These are phyloP conservation scores for Tulasnella sp. DNA, from an alignment of 768 basidiomycete species.

Conservation along the genomic window DNA sequence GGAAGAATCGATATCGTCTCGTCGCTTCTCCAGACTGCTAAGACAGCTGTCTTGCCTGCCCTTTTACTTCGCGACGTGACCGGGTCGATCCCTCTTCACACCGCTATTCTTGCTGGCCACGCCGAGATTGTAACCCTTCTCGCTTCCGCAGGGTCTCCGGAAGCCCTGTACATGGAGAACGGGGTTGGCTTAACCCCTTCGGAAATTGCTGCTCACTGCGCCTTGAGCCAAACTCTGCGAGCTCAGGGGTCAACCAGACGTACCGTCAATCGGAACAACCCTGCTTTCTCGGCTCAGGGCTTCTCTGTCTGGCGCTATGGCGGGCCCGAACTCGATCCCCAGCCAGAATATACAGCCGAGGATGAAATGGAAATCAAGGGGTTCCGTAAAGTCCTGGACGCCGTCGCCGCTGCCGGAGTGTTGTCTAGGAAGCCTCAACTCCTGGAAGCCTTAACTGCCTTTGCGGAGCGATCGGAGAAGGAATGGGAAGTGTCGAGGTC, in stretches of 20 bases:
- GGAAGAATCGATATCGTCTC: conserved; percentile 26
- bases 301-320: not conserved
- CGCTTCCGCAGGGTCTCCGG: conserved; percentile 30
- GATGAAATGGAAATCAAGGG: conserved; percentile 1
- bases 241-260: not conserved
- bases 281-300: not conserved
- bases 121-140: conserved; percentile 33
- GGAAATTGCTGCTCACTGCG: conserved; percentile 21
- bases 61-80: conserved; percentile 36
- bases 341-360: not conserved
- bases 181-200: conserved; percentile 27
- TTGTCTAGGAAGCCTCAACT: not conserved
- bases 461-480: not conserved
- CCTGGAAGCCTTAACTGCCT: not conserved
- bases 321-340: not conserved
- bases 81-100: conserved; percentile 45
- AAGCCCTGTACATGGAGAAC: conserved; percentile 40
- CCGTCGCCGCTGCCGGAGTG: not conserved
- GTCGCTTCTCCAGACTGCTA: conserved; percentile 24
- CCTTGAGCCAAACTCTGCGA: not conserved
- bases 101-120: conserved; percentile 32
- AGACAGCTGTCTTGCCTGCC: conserved; percentile 13
- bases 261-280: no score
- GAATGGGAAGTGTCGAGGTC: not conserved
- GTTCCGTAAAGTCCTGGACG: not conserved